Evolutionary conservation across 345 rosid species (phyloP).

Genomic region (Salix purpurea): DNA sequence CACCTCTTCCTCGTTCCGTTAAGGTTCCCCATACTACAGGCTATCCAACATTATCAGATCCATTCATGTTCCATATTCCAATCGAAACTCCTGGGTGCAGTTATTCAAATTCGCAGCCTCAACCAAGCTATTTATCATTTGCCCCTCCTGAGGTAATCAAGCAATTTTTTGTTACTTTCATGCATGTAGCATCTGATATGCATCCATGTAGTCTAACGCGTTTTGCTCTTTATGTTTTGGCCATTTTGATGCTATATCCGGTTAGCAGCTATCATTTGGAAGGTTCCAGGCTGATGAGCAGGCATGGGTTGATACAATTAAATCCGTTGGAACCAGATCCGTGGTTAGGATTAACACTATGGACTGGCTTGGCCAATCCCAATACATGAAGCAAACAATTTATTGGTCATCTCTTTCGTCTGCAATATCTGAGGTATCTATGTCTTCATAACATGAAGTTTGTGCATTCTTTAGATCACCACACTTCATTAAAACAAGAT

Average conservation of each 20-base stretch:
- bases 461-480: not conserved
- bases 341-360: slow-evolving; percentile 70
- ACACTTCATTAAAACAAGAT: no score
- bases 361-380: slow-evolving; percentile 97
- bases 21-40: slow-evolving; percentile 57
- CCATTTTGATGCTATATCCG: slow-evolving; percentile 16
- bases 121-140: slow-evolving; percentile 64
- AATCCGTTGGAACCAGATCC: slow-evolving; percentile 54
- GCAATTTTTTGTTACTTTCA: no score
- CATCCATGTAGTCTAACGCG: no score
- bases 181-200: no score
- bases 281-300: slow-evolving; percentile 71
- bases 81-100: slow-evolving; percentile 41
- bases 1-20: slow-evolving; percentile 56
- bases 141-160: slow-evolving; percentile 82
- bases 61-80: slow-evolving; percentile 38
- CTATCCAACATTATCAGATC: slow-evolving; percentile 63
- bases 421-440: slow-evolving; percentile 65
- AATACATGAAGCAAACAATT: slow-evolving; percentile 44
- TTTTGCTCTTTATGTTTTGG: not conserved
- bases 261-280: slow-evolving; percentile 63
- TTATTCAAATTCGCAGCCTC: slow-evolving; percentile 29
- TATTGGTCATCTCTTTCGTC: slow-evolving; percentile 80
- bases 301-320: slow-evolving; percentile 81
- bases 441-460: not conserved